A percentile compares a stretch with the other conserved stretches of the same genome.
Evolutionary conservation across 176 grass and related monocot species (phyloP).

Genomic region (Juncus effusus): DNA sequence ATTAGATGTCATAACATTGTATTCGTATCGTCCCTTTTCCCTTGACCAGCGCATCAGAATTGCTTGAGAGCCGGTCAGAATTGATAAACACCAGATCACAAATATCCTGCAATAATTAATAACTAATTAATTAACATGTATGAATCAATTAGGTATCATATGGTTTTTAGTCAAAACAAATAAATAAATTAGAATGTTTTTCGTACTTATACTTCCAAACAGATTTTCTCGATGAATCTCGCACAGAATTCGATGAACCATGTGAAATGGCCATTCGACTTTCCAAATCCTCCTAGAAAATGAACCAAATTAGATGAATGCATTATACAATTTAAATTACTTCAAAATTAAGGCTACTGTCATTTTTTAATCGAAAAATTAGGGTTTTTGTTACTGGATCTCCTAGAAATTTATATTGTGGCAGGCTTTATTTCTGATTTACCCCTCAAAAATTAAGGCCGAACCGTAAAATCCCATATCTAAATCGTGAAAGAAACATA

Average conservation of each 20-base stretch:
- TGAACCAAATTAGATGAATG: neutral
- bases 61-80: conserved; percentile 93
- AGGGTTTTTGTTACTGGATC: neutral
- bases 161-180: conserved; percentile 1
- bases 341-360: no score
- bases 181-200: neutral
- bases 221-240: conserved; percentile 32
- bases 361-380: neutral
- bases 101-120: conserved; percentile 40
- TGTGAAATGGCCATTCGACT: conserved; percentile 44
- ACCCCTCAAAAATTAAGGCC: neutral
- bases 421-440: neutral
- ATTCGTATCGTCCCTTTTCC: conserved; percentile 80
- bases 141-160: conserved; percentile 5
- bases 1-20: conserved; percentile 95
- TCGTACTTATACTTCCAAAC: conserved; percentile 89
- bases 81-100: conserved; percentile 70
- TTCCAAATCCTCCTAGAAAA: conserved; percentile 66
- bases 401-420: neutral
- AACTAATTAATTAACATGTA: conserved; percentile 18
- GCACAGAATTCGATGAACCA: conserved; percentile 22
- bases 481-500: no score
- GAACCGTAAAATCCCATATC: conserved; percentile 13
- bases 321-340: neutral
- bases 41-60: conserved; percentile 92